Conservation (phyloP, 768 basidiomycete species). For the Mycena latifolia region DNA sequence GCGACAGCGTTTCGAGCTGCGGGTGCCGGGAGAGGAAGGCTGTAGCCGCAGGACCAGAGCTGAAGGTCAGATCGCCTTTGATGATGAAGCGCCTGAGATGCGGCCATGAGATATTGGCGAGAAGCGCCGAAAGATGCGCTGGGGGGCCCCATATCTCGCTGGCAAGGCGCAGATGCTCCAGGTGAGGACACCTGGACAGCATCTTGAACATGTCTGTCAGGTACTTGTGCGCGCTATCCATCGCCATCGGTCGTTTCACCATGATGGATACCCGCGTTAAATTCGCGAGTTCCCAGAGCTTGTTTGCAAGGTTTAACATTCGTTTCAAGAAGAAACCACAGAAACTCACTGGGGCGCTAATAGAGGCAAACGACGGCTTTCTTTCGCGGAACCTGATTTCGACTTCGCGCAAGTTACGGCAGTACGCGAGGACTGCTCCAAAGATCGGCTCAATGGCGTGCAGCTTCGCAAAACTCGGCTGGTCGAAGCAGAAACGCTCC, state of each 20-base stretch:
- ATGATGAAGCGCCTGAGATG: neutral
- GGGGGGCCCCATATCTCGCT: neutral
- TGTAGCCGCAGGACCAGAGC: no score
- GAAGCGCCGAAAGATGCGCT: neutral
- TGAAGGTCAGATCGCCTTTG: neutral
- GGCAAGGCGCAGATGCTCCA: neutral
- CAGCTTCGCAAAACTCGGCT: neutral
- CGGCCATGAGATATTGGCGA: neutral
- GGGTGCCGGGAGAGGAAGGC: neutral
- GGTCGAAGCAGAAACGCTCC: neutral
- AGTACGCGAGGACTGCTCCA: neutral
- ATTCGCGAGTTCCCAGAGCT: slow-evolving; percentile 1
- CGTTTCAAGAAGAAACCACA: neutral
- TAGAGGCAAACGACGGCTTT: neutral
- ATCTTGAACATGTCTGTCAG: neutral
- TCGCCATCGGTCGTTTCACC: neutral
- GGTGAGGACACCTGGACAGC: neutral
- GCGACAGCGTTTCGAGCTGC: neutral
- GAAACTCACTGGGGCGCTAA: neutral
- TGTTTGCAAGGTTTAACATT: neutral
- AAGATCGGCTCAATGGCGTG: neutral
- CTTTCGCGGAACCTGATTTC: neutral
- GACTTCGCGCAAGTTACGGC: neutral
- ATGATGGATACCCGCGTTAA: neutral
- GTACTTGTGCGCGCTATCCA: neutral